Evolutionary conservation across 140 eudicot species (phyloP).

Genomic region (Bidens hawaiensis): DNA sequence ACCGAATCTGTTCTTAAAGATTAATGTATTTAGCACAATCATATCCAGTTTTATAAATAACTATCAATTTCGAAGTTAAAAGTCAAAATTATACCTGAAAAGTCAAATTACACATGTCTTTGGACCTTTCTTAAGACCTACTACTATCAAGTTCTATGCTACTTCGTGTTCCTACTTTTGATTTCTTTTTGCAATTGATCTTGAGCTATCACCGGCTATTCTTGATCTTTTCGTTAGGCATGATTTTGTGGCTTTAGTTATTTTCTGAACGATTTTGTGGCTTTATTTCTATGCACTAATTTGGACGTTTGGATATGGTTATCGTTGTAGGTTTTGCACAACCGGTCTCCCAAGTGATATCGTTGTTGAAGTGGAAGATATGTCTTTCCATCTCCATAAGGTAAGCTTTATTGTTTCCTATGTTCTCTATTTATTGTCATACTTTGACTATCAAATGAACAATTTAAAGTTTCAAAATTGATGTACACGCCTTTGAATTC

Average conservation of each 20-base stretch:
- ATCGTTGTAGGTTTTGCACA: constrained; percentile 81
- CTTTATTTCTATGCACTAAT: constrained; percentile 7
- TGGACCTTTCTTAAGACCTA: not conserved
- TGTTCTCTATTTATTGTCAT: not conserved
- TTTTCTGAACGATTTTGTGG: not conserved
- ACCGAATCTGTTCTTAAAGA: not conserved
- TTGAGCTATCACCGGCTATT: not conserved
- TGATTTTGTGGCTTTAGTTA: not conserved
- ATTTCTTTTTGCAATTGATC: not conserved
- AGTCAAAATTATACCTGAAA: not conserved
- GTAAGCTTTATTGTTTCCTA: constrained; percentile 26
- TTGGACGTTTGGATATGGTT: not conserved
- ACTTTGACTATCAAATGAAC: not conserved
- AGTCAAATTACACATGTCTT: not conserved
- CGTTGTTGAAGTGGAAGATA: constrained; percentile 86
- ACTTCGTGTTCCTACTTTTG: not conserved
- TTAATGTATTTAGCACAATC: not conserved
- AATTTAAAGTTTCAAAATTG: not conserved
- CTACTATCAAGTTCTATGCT: not conserved
- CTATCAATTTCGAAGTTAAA: not conserved
- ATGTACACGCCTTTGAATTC: not conserved
- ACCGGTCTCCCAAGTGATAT: constrained; percentile 98
- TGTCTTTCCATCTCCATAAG: constrained; percentile 98
- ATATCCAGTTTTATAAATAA: not conserved
- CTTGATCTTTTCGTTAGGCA: not conserved